Evolutionary conservation across 75 land plant species (phyloP).

Genomic region (Ceratopteris richardii): DNA sequence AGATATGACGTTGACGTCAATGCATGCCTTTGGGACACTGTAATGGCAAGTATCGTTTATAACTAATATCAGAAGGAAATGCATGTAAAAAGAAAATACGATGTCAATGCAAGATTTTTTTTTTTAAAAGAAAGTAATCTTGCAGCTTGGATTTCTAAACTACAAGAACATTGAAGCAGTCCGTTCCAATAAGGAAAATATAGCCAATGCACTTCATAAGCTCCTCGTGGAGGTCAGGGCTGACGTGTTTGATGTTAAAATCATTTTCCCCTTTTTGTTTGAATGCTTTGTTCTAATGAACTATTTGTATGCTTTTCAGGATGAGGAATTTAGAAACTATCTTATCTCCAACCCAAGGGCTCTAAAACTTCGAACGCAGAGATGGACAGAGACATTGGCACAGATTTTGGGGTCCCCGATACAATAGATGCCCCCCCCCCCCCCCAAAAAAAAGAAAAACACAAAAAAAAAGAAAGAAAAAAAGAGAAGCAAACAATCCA

Average conservation of each 20-base stretch:
- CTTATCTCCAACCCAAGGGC: conserved; percentile 8
- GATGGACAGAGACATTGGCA: neutral
- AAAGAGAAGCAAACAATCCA: no score
- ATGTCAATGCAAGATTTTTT: neutral
- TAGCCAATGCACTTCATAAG: neutral
- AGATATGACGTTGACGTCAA: conserved; percentile 7
- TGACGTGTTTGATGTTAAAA: neutral
- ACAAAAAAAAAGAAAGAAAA: no score
- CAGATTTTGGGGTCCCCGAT: conserved; percentile 6
- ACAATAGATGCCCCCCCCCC: no score
- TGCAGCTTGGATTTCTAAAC: conserved; percentile 7
- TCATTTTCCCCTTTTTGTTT: no score
- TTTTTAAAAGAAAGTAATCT: no score
- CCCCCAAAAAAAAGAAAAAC: no score
- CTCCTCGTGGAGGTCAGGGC: conserved; percentile 3
- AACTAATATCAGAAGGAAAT: neutral
- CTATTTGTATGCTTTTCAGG: neutral
- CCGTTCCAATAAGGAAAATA: neutral
- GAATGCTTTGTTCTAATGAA: neutral
- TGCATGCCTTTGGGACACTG: conserved; percentile 14
- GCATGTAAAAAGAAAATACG: neutral
- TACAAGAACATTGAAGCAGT: neutral
- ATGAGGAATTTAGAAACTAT: conserved; percentile 5
- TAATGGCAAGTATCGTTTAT: neutral
- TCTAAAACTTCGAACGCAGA: conserved; percentile 5